Evolutionary conservation across 306 rosid species (phyloP).

Genomic region (Vigna angularis): DNA sequence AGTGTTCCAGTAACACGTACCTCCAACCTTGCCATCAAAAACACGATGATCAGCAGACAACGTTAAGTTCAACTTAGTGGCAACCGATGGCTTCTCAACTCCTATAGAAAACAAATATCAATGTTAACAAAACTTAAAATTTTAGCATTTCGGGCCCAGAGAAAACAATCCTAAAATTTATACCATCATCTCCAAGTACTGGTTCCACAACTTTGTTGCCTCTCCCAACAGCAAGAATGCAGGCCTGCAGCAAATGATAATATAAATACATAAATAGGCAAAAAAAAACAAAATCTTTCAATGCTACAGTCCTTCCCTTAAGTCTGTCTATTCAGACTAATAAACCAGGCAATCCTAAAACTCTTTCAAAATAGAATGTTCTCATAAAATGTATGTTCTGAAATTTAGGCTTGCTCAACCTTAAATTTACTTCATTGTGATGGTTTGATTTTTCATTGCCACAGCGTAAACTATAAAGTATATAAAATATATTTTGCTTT

Average conservation of each 20-base stretch:
- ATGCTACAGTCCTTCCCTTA: neutral
- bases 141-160: constrained; percentile 22
- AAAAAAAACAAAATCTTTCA: neutral
- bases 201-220: constrained; percentile 94
- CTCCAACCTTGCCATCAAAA: constrained; percentile 95
- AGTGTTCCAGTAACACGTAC: constrained; percentile 54
- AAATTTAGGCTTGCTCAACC: neutral
- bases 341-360: constrained; percentile 30
- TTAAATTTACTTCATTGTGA: neutral
- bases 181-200: constrained; percentile 82
- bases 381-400: constrained; percentile 8
- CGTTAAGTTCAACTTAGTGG: constrained; percentile 79
- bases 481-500: neutral
- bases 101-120: constrained; percentile 60
- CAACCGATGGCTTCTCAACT: constrained; percentile 75
- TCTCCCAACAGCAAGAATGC: constrained; percentile 98
- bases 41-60: constrained; percentile 96
- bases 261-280: neutral
- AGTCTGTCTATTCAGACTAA: constrained; percentile 13
- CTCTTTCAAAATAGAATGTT: constrained; percentile 13
- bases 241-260: constrained; percentile 69
- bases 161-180: constrained; percentile 40
- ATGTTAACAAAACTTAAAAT: constrained; percentile 42
- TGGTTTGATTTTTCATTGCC: constrained; percentile 16
- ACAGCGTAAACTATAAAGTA: neutral